A percentile compares a stretch with the other conserved stretches of the same genome.
phyloP scores from a whole-genome alignment of 768 basidiomycete genomes.

The Pulveroboletus sp. region DNA sequence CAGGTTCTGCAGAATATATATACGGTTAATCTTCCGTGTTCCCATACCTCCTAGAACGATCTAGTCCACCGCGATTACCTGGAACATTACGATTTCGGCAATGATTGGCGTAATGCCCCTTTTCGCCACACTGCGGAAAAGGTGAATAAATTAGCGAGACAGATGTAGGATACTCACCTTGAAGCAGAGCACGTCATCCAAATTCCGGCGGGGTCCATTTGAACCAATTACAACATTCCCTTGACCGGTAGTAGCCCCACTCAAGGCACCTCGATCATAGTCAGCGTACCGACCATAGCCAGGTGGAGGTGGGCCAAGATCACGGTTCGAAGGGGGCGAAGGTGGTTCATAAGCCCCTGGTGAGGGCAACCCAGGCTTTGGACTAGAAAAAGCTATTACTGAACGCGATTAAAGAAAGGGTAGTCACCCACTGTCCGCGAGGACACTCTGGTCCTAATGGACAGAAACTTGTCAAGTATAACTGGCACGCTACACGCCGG shows the following conservation, averaged over 20 bases:
- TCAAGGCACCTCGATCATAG: constrained; percentile 51
- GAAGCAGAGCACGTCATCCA: constrained; percentile 84
- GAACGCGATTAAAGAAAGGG: constrained; percentile 3
- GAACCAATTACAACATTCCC: constrained; percentile 29
- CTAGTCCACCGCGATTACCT: constrained; percentile 82
- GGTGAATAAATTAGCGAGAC: constrained; percentile 1
- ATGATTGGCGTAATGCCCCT: constrained; percentile 93
- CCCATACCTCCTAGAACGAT: constrained; percentile 38
- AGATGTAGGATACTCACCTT: constrained; percentile 48
- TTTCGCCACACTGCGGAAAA: constrained; percentile 69
- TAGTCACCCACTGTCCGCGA: constrained; percentile 72
- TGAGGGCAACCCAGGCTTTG: constrained; percentile 68
- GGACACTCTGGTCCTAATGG: constrained; percentile 85
- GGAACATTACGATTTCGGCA: constrained; percentile 89
- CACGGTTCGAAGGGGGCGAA: constrained; percentile 66
- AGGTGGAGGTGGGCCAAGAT: constrained; percentile 87
- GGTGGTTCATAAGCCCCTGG: constrained; percentile 75
- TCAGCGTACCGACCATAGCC: constrained; percentile 84
- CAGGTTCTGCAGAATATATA: too few species aligned
- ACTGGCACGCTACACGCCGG: constrained; percentile 83
- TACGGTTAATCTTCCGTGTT: constrained; percentile 25
- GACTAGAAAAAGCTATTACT: constrained; percentile 42
- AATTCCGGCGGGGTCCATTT: constrained; percentile 57
- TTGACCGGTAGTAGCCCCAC: constrained; percentile 24
- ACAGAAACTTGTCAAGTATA: constrained; percentile 91